Percentiles rank a stretch among this genome's conserved stretches.
phyloP scores from a whole-genome alignment of 2,329 filamentous ascomycete species.

The Cercospora zeina region DNA sequence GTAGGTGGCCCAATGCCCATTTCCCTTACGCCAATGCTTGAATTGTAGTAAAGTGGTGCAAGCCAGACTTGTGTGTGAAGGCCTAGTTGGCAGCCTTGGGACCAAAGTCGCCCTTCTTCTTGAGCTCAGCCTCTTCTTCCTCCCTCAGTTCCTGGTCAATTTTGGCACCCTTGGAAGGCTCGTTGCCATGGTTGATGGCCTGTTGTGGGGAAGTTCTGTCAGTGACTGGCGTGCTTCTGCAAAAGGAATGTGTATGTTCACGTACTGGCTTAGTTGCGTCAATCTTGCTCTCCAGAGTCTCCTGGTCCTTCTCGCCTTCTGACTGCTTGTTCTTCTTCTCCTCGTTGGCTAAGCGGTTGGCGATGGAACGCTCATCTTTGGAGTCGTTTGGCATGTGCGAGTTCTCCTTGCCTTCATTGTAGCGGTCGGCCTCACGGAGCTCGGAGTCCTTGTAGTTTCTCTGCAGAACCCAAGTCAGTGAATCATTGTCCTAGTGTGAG shows the following conservation, averaged over 20 bases:
- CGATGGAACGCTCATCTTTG: constrained; percentile 71
- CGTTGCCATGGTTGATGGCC: constrained; percentile 69
- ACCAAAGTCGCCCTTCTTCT: constrained; percentile 57
- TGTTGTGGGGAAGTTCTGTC: constrained; percentile 19
- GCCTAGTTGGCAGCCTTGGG: constrained; percentile 32
- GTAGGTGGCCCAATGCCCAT: neutral
- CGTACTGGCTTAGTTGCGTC: constrained; percentile 57
- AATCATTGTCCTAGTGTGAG: neutral
- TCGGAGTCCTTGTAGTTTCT: constrained; percentile 55
- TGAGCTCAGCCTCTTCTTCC: constrained; percentile 66
- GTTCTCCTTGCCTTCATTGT: constrained; percentile 69
- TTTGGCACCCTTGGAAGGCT: constrained; percentile 70
- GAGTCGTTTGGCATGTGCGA: constrained; percentile 70
- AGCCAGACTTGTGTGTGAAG: neutral
- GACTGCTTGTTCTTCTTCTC: constrained; percentile 53
- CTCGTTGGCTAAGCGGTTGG: constrained; percentile 68
- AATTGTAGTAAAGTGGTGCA: constrained; percentile 4
- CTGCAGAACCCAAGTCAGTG: constrained; percentile 31
- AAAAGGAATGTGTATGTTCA: neutral
- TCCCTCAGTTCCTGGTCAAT: constrained; percentile 67
- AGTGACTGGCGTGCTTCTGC: constrained; percentile 1
- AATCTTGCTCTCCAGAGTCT: constrained; percentile 50
- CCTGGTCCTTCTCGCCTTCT: constrained; percentile 44
- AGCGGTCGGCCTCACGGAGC: constrained; percentile 55
- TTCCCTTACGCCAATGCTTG: constrained; percentile 1